A percentile compares a stretch with the other conserved stretches of the same genome.
Conservation (phyloP, 257 asterid genomes). For the Jacaranda mimosifolia region DNA sequence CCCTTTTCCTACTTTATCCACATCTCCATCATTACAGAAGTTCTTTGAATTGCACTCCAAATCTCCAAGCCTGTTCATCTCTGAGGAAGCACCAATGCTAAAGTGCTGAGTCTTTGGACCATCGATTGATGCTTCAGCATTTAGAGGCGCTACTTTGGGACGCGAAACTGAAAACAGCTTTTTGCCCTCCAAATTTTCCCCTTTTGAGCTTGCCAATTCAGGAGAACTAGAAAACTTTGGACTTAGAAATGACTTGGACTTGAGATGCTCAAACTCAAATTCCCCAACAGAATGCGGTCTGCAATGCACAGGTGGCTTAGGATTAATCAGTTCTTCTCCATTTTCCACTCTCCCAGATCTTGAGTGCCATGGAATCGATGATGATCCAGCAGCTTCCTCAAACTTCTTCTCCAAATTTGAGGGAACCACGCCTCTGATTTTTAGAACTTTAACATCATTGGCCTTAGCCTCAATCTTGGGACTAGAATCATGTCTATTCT, state of each 20-base stretch:
- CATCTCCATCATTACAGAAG: conserved; percentile 38
- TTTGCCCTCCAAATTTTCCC: conserved; percentile 38
- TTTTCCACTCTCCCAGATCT: conserved; percentile 55
- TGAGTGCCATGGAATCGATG: conserved; percentile 56
- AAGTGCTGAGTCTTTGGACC: conserved; percentile 31
- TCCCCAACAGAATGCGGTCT: conserved; percentile 72
- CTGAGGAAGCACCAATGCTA: conserved; percentile 51
- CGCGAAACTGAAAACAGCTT: conserved; percentile 41
- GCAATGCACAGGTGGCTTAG: conserved; percentile 41
- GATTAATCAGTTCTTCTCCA: conserved; percentile 41
- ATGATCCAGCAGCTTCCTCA: conserved; percentile 56
- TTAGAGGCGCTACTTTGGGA: conserved; percentile 30
- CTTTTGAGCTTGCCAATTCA: conserved; percentile 37
- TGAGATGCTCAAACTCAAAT: conserved; percentile 56
- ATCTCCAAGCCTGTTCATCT: conserved; percentile 38
- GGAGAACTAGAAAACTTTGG: conserved; percentile 45
- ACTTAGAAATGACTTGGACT: conserved; percentile 43
- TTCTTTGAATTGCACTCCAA: conserved; percentile 34
- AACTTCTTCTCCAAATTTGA: conserved; percentile 67
- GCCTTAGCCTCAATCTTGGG: conserved; percentile 22
- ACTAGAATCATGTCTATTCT: conserved; percentile 25
- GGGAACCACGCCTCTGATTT: conserved; percentile 59
- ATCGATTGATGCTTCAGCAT: conserved; percentile 36
- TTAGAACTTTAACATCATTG: conserved; percentile 38
- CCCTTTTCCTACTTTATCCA: conserved; percentile 43